phyloP scores from a whole-genome alignment of 106 monocot genomes.

The Platanthera zijinensis region DNA sequence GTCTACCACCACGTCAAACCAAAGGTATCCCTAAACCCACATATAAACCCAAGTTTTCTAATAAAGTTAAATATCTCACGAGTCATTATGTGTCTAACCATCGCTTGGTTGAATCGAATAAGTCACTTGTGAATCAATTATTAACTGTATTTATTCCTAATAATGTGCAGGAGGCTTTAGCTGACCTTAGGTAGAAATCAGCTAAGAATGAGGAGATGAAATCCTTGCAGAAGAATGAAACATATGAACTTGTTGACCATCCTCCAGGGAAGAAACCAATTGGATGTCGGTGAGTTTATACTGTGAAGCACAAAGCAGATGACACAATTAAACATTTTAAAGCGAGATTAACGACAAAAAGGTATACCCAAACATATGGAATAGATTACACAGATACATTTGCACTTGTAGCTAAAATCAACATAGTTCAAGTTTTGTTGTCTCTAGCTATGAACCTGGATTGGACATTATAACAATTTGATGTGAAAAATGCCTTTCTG shows the following conservation, averaged over 20 bases:
- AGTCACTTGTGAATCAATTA: no score
- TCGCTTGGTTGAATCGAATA: not conserved
- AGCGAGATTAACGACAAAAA: no score
- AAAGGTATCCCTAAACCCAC: slow-evolving; percentile 11
- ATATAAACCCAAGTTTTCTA: slow-evolving; percentile 5
- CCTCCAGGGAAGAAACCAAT: slow-evolving; percentile 1
- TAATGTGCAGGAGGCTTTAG: no score
- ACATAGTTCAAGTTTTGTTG: no score
- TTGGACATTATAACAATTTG: no score
- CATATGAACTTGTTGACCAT: not conserved
- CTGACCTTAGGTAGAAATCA: no score
- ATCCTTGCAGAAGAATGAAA: slow-evolving; percentile 5
- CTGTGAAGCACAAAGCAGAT: no score
- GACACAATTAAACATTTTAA: no score
- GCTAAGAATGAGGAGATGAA: not conserved
- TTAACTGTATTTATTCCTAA: no score
- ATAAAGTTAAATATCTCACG: slow-evolving; percentile 9
- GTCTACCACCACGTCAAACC: not conserved
- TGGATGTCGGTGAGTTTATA: no score
- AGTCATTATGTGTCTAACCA: slow-evolving; percentile 7
- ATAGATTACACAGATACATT: slow-evolving; percentile 7
- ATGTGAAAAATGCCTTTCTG: no score
- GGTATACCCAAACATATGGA: not conserved
- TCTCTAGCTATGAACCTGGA: no score
- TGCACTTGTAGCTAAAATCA: not conserved